These are phyloP conservation scores for Pouteria glomerata DNA, from an alignment of 148 eudicot species.

Conservation along the genomic window DNA sequence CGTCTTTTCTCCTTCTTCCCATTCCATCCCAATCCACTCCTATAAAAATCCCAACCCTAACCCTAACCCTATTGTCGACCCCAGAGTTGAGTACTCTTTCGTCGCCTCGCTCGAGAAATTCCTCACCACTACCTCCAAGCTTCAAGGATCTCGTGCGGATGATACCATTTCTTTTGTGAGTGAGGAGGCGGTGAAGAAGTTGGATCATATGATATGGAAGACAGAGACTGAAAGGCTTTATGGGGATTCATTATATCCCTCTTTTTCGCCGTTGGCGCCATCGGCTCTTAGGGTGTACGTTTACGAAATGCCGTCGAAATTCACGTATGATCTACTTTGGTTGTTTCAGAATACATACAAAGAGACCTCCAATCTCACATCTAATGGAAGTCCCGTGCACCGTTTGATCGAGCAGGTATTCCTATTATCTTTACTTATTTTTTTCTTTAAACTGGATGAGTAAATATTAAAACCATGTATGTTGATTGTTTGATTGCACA, in stretches of 20 bases:
- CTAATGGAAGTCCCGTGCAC: slow-evolving; percentile 92
- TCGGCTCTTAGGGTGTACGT: slow-evolving; percentile 75
- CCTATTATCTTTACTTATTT: background rate
- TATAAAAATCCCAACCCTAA: background rate
- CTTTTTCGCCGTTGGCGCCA: background rate
- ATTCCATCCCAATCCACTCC: slow-evolving; percentile 12
- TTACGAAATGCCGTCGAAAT: slow-evolving; percentile 88
- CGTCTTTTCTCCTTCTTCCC: slow-evolving; percentile 27
- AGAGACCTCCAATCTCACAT: slow-evolving; percentile 72
- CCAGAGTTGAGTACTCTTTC: slow-evolving; percentile 69
- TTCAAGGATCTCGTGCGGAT: slow-evolving; percentile 11
- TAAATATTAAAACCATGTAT: background rate
- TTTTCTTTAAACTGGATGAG: background rate
- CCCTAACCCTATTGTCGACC: slow-evolving; percentile 25
- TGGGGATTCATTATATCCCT: slow-evolving; percentile 21
- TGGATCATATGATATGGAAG: slow-evolving; percentile 55
- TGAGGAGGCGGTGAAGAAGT: slow-evolving; percentile 25
- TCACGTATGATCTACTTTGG: slow-evolving; percentile 76
- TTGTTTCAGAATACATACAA: slow-evolving; percentile 57
- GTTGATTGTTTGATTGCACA: background rate
- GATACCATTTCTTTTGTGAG: slow-evolving; percentile 25
- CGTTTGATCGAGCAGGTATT: slow-evolving; percentile 76
- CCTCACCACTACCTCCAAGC: slow-evolving; percentile 28
- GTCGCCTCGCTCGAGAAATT: slow-evolving; percentile 69
- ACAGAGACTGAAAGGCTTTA: slow-evolving; percentile 38